Conservation (phyloP, 805 yeast genomes). For the Ogataea ramenticola region DNA sequence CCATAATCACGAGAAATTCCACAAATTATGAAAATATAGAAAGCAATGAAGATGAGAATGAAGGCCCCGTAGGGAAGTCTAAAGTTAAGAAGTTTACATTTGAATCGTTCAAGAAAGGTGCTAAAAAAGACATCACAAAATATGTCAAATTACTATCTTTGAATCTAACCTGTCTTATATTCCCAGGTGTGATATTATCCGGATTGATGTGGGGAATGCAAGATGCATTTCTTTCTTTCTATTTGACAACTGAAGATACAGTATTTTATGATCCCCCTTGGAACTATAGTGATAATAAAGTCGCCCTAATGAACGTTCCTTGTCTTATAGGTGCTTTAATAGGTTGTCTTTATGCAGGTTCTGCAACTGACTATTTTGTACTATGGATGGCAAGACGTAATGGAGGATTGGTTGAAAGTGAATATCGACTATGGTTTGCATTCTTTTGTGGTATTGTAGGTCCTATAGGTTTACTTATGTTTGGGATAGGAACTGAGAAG, state of each 20-base stretch:
- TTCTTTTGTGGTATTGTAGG: constrained; percentile 51
- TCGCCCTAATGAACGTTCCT: constrained; percentile 77
- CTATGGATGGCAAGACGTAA: constrained; percentile 57
- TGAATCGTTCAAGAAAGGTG: not conserved
- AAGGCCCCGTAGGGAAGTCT: not conserved
- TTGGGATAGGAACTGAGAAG: constrained; percentile 57
- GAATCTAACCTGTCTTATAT: constrained; percentile 24
- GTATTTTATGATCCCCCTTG: constrained; percentile 56
- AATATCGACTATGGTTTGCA: constrained; percentile 51
- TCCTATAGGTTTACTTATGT: constrained; percentile 55
- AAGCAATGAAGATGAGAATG: not conserved
- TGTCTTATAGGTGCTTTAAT: constrained; percentile 55
- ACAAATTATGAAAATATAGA: not conserved
- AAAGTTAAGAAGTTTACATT: not conserved
- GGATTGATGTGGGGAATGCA: constrained; percentile 77
- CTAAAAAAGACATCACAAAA: constrained; percentile 21
- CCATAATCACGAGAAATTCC: constrained; percentile 8
- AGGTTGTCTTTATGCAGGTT: constrained; percentile 62
- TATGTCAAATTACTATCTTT: constrained; percentile 29
- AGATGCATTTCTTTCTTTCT: constrained; percentile 66
- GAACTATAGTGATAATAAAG: constrained; percentile 53
- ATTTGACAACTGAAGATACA: constrained; percentile 66
- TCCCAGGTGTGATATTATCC: constrained; percentile 55
- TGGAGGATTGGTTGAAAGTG: constrained; percentile 57
- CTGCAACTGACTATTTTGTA: constrained; percentile 55